These are phyloP conservation scores for Cladosporium sp. DNA, from an alignment of 2,329 filamentous ascomycete genomes.

Conservation along the genomic window DNA sequence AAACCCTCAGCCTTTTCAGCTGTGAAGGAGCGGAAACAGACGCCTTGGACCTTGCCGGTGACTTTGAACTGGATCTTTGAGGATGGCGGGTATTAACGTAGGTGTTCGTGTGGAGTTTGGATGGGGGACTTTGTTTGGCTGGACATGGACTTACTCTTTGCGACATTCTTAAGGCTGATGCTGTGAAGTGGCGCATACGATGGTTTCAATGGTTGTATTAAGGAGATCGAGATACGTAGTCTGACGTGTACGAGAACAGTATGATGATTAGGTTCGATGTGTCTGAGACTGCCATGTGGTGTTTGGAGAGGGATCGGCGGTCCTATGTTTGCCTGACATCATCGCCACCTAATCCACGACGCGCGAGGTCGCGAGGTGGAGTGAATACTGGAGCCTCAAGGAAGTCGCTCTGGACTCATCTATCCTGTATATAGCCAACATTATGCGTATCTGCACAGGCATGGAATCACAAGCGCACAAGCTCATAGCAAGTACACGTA, in stretches of 20 bases:
- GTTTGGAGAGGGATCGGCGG: conserved; percentile 9
- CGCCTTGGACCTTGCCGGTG: conserved; percentile 50
- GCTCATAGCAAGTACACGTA: not conserved
- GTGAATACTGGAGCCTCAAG: not conserved
- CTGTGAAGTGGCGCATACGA: conserved; percentile 12
- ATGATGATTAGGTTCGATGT: not conserved
- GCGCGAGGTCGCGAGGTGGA: not conserved
- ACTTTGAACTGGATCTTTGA: conserved; percentile 51
- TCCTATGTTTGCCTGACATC: conserved; percentile 7
- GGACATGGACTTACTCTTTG: conserved; percentile 28
- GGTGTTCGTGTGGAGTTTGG: not conserved
- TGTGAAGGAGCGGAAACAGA: conserved; percentile 52
- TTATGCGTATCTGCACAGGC: not conserved
- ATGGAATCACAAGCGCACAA: not conserved
- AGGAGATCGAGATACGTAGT: not conserved
- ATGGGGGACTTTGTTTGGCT: not conserved
- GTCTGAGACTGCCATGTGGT: conserved; percentile 9
- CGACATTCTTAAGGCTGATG: conserved; percentile 29
- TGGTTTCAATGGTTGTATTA: not conserved
- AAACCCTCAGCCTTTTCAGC: conserved; percentile 45
- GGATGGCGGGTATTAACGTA: not conserved
- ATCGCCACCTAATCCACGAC: not conserved
- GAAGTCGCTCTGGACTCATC: not conserved
- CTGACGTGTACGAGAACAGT: not conserved
- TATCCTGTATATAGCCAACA: not conserved